Percentiles rank a stretch among this genome's conserved stretches.
Conservation (phyloP, 176 grass and related monocot genomes). For the Triticum dicoccoides region DNA sequence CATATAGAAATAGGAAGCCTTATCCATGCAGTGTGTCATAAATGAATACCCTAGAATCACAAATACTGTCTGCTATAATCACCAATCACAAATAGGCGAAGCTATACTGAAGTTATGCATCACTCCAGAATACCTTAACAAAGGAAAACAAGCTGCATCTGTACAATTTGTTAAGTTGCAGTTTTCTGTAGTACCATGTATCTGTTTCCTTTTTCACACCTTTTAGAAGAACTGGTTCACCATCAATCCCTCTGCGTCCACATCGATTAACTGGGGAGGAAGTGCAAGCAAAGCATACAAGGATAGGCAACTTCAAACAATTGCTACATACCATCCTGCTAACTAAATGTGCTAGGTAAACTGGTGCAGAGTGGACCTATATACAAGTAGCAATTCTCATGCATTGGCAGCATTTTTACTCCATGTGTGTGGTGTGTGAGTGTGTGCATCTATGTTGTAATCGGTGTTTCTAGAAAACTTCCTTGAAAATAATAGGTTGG, state of each 20-base stretch:
- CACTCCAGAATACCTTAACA: neutral
- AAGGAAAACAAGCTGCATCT: neutral
- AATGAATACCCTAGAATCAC: neutral
- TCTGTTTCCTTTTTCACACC: neutral
- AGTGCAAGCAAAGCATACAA: neutral
- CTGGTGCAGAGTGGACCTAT: neutral
- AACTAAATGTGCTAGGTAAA: neutral
- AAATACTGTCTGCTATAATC: neutral
- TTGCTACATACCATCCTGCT: neutral
- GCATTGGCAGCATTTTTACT: neutral
- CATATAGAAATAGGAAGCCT: conserved; percentile 5
- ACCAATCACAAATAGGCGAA: neutral
- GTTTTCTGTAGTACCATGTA: neutral
- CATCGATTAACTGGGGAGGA: neutral
- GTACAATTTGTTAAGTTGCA: neutral
- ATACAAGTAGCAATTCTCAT: neutral
- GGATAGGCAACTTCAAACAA: neutral
- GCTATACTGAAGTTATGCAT: neutral
- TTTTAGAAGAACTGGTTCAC: neutral
- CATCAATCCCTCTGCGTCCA: neutral
- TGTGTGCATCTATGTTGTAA: neutral
- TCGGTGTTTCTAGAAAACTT: neutral
- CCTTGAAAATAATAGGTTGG: neutral
- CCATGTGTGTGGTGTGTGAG: neutral
- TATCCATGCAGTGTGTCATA: neutral